These are phyloP conservation scores for Dendrobium officinale DNA, from an alignment of 106 monocot genomes.

Conservation along the genomic window DNA sequence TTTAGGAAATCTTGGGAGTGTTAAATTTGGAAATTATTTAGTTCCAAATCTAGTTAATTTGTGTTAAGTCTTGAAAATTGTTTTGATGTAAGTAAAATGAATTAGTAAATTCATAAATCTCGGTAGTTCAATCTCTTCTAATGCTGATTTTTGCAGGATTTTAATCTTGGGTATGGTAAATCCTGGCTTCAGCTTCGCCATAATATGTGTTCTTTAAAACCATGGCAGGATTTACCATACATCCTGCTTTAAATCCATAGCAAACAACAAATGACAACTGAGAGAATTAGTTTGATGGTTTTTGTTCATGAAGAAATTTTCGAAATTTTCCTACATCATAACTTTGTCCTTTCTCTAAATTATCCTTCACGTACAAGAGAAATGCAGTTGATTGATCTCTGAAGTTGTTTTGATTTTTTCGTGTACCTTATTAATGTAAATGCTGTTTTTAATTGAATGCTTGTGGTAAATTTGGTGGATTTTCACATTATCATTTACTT, in stretches of 20 bases:
- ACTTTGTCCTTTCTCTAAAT: background rate
- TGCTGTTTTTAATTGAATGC: background rate
- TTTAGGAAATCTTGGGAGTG: background rate
- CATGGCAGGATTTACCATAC: background rate
- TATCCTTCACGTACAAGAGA: background rate
- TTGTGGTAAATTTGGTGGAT: background rate
- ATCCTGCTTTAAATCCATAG: background rate
- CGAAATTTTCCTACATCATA: background rate
- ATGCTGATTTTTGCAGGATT: too few relatives aligned
- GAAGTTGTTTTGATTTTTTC: background rate
- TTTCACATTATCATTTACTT: background rate
- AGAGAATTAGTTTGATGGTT: background rate
- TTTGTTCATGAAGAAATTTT: background rate
- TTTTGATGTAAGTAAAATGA: too few relatives aligned
- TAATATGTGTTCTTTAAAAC: background rate
- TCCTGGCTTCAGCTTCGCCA: background rate
- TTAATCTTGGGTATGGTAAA: too few relatives aligned
- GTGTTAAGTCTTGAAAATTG: too few relatives aligned
- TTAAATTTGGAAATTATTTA: background rate
- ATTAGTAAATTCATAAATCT: too few relatives aligned
- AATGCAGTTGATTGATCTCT: background rate
- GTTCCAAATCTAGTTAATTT: background rate
- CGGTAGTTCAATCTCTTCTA: too few relatives aligned
- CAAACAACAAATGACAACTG: background rate
- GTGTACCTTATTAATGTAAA: background rate